These are phyloP conservation scores for Phytopythium oedochilum DNA, from an alignment of 352 stramenopile genomes.

Conservation along the genomic window DNA sequence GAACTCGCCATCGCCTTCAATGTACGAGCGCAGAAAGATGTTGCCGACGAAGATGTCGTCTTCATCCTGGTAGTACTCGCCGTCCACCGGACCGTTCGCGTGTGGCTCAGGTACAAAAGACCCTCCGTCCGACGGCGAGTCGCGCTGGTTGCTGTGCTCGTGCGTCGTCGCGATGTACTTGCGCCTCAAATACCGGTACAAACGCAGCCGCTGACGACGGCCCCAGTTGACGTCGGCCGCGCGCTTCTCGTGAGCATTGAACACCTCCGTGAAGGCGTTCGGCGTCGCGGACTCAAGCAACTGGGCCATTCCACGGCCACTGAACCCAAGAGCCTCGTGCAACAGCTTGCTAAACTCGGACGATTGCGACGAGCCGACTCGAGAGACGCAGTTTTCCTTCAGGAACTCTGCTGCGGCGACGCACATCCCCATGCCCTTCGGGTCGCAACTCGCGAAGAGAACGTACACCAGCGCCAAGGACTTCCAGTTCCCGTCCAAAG, in stretches of 20 bases:
- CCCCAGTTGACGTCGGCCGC: constrained; percentile 80
- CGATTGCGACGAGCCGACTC: neutral
- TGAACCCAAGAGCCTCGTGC: constrained; percentile 59
- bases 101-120: neutral
- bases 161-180: constrained; percentile 47
- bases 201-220: constrained; percentile 34
- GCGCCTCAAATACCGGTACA: constrained; percentile 63
- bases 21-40: constrained; percentile 79
- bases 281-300: constrained; percentile 42
- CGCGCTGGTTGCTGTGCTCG: constrained; percentile 20
- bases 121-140: constrained; percentile 9
- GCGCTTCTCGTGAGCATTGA: constrained; percentile 66
- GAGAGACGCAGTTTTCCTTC: constrained; percentile 37
- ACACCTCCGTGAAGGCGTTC: constrained; percentile 51
- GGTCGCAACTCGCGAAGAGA: constrained; percentile 69
- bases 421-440: constrained; percentile 75
- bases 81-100: neutral
- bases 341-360: constrained; percentile 60
- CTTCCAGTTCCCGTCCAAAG: constrained; percentile 61
- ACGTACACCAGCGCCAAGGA: constrained; percentile 64
- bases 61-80: constrained; percentile 26
- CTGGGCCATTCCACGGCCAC: constrained; percentile 62
- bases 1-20: constrained; percentile 76
- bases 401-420: constrained; percentile 67
- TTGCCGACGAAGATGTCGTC: constrained; percentile 76